Conservation (phyloP, 2,329 filamentous ascomycete species). For the Xylaria sp. region DNA sequence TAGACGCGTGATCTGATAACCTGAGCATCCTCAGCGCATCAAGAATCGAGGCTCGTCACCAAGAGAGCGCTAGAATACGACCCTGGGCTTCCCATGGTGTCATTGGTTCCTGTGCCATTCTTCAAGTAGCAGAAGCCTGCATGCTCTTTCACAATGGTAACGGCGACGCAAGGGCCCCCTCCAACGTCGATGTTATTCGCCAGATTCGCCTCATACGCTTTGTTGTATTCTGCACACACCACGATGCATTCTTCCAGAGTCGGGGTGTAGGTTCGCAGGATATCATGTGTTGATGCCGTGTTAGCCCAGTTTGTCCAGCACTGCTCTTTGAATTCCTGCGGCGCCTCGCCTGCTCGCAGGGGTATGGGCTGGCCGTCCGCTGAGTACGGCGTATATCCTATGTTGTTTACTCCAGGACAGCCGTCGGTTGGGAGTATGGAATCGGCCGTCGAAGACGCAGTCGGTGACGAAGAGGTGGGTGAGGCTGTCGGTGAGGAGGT, state of each 20-base stretch:
- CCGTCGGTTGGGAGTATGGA: conserved; percentile 40
- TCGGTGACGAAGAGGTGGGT: conserved; percentile 24
- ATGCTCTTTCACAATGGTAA: conserved; percentile 42
- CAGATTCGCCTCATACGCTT: conserved; percentile 41
- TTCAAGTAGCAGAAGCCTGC: conserved; percentile 47
- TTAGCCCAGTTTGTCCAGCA: conserved; percentile 44
- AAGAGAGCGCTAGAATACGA: conserved; percentile 44
- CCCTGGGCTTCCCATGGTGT: conserved; percentile 42
- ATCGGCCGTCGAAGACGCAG: conserved; percentile 25
- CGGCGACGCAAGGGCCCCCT: conserved; percentile 44
- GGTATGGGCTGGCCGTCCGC: conserved; percentile 44
- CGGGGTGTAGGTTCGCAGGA: conserved; percentile 43
- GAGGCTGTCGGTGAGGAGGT: conserved; percentile 31
- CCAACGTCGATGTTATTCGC: conserved; percentile 37
- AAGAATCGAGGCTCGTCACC: conserved; percentile 26
- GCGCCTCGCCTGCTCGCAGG: conserved; percentile 26
- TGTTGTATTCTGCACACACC: conserved; percentile 46
- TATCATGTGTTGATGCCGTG: conserved; percentile 39
- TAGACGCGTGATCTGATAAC: neutral
- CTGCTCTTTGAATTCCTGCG: conserved; percentile 43
- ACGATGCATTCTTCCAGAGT: conserved; percentile 46
- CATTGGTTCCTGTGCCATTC: conserved; percentile 43
- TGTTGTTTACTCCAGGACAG: conserved; percentile 41
- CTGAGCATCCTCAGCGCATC: neutral
- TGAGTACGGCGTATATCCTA: conserved; percentile 42